These are phyloP conservation scores for Seiridium unicorne DNA, from an alignment of 2,329 filamentous ascomycete species.

Conservation along the genomic window DNA sequence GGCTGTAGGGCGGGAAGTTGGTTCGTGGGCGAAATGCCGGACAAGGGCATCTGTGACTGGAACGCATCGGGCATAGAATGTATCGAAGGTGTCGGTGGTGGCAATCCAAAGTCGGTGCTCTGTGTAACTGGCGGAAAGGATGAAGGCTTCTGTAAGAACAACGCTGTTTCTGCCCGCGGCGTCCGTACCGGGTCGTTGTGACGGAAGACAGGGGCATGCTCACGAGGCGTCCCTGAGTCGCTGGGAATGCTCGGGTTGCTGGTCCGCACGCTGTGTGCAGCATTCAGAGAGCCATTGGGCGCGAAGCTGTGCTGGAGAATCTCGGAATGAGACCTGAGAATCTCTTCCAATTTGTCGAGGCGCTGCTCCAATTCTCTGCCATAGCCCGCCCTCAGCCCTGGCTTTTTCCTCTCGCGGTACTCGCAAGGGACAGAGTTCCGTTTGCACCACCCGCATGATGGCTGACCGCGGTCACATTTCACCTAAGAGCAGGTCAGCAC, in stretches of 20 bases:
- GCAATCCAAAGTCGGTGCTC: slow-evolving; percentile 48
- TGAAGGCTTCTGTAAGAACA: slow-evolving; percentile 62
- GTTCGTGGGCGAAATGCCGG: slow-evolving; percentile 37
- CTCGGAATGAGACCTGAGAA: slow-evolving; percentile 63
- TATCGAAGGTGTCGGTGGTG: slow-evolving; percentile 41
- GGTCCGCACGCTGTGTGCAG: slow-evolving; percentile 42
- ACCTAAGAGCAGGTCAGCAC: slow-evolving; percentile 40
- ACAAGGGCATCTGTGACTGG: slow-evolving; percentile 40
- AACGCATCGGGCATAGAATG: slow-evolving; percentile 46
- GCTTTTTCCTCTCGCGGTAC: slow-evolving; percentile 69
- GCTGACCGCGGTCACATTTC: slow-evolving; percentile 75
- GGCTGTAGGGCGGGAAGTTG: slow-evolving; percentile 34
- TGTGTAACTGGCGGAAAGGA: slow-evolving; percentile 45
- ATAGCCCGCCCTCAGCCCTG: slow-evolving; percentile 65
- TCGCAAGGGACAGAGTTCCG: slow-evolving; percentile 63
- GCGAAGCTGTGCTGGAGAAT: slow-evolving; percentile 59
- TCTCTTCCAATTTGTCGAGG: slow-evolving; percentile 67
- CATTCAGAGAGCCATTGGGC: slow-evolving; percentile 30
- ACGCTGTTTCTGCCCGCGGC: slow-evolving; percentile 55
- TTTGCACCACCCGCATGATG: slow-evolving; percentile 67
- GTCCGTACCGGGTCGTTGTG: slow-evolving; percentile 48
- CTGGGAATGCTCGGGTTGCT: slow-evolving; percentile 51
- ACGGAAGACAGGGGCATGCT: slow-evolving; percentile 45
- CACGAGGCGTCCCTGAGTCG: slow-evolving; percentile 56
- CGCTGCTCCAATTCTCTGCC: slow-evolving; percentile 72